Evolutionary conservation across 768 basidiomycete genomes (phyloP), one percentile per base, ranked within the genome.

Genomic region (Clathrus columnatus): DNA sequence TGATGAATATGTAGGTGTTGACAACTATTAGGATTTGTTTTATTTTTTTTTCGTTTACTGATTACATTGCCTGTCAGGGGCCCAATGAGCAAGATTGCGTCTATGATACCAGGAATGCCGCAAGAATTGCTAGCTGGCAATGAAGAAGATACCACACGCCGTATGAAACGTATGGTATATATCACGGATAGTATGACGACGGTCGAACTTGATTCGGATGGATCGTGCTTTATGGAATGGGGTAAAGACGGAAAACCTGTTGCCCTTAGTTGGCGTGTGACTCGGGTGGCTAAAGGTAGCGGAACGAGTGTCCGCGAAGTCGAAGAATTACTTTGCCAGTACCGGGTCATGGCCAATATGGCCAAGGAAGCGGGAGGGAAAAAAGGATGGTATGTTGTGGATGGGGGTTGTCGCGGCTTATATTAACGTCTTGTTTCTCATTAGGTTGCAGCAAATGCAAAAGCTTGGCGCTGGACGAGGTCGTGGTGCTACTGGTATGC

Each of bases 171-270:
- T 57, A 91, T 99, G 88, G 90, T 97, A 63, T 98, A 87, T 72
- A 98, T 99, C 64, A 96, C 92, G 10, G 96, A 99, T 69, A 91
- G 90, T 64, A 99, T 99, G 96, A 91, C 91, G 48, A 83, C 88
- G 30, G 70, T 71, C 53, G 96, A 99, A 69, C 81, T 99, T 51
- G 92, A 99, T 71, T 95, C 91, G 5, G 96, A 99, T 66, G 96
- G 96, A 4, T 74, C 84, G 36, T 79, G 83, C 26, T 99, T 99
- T 71, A 86, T 94, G 83, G 85, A 88, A 63, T 71, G 75, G 59
- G 83, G 80, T 20, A 89, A 87, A 68, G 87, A 91, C 61, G 85
- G 87, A 16, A 91, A 89, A 65, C 88, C 91, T 3, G 72, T 77
- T 6, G 87, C 82, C n/a, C 72, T 97, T 59, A 96, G 94, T 61